Conservation (phyloP, 1,284 basidiomycete genomes). For the Boletus sp. region DNA sequence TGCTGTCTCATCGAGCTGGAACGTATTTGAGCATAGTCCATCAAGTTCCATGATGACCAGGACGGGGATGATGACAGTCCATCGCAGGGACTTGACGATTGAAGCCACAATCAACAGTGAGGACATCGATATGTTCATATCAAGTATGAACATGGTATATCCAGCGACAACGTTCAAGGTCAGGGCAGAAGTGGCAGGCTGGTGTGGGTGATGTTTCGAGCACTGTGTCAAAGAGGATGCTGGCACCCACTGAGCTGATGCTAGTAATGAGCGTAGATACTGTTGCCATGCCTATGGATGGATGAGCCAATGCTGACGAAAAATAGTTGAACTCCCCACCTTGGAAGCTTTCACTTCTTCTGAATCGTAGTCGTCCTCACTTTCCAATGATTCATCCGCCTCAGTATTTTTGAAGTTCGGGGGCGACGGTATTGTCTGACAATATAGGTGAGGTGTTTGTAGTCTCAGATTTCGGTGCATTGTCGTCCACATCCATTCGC, state of each 20-base stretch:
- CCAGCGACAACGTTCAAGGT: conserved; percentile 74
- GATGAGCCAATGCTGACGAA: conserved; percentile 13
- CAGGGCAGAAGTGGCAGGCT: conserved; percentile 40
- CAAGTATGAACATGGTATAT: conserved; percentile 89
- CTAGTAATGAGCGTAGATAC: conserved; percentile 63
- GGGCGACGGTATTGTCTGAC: conserved; percentile 44
- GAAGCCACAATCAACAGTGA: conserved; percentile 73
- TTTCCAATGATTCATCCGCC: conserved; percentile 44
- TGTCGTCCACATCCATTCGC: conserved; percentile 73
- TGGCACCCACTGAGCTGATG: conserved; percentile 45
- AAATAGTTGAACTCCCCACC: conserved; percentile 44
- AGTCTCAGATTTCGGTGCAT: conserved; percentile 27
- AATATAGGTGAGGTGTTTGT: conserved; percentile 43
- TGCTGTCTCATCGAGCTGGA: conserved; percentile 72
- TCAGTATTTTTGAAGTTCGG: conserved; percentile 53
- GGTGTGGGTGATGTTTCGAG: conserved; percentile 42
- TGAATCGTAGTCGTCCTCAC: conserved; percentile 68
- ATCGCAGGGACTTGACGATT: conserved; percentile 79
- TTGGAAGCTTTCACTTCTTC: conserved; percentile 79
- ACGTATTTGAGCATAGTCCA: conserved; percentile 74
- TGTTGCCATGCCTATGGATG: conserved; percentile 62
- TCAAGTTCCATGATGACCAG: conserved; percentile 98
- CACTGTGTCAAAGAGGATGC: conserved; percentile 38
- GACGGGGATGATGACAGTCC: conserved; percentile 91
- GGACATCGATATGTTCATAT: conserved; percentile 92